Percentiles rank a stretch among this genome's conserved stretches.
phyloP scores from a whole-genome alignment of 1,284 basidiomycete species.

The Phylloporus gajari region DNA sequence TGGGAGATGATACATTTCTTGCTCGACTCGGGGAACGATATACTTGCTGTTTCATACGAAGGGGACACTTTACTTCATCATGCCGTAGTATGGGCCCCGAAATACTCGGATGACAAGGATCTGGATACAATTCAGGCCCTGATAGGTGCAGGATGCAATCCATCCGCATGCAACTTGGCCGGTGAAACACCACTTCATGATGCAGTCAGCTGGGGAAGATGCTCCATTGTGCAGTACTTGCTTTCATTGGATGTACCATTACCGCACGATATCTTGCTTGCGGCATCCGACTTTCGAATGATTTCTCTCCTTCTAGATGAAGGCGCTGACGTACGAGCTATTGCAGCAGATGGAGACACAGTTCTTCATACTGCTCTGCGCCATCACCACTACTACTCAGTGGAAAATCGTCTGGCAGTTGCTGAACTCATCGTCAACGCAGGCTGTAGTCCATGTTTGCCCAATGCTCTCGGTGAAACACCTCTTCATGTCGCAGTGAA shows the following conservation, averaged over 20 bases:
- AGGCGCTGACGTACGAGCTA: conserved; percentile 10
- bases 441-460: conserved; percentile 5
- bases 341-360: conserved; percentile 10
- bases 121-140: not conserved
- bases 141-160: conserved; percentile 17
- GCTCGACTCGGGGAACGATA: conserved; percentile 2
- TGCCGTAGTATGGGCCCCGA: not conserved
- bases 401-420: conserved; percentile 1
- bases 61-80: conserved; percentile 19
- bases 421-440: conserved; percentile 5
- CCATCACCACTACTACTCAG: too few species aligned
- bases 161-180: conserved; percentile 1
- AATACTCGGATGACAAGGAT: not conserved
- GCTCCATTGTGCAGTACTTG: conserved; percentile 1
- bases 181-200: conserved; percentile 16
- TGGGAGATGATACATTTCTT: conserved; percentile 13
- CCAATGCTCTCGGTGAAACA: conserved; percentile 3
- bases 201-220: not conserved
- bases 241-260: conserved; percentile 1
- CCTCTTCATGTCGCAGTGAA: conserved; percentile 3
- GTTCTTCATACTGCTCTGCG: conserved; percentile 10
- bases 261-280: conserved; percentile 16
- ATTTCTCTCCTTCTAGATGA: not conserved
- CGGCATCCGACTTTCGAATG: not conserved
- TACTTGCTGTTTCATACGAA: not conserved